Evolutionary conservation across 805 yeast genomes (phyloP), one percentile per base, ranked within the genome.

Genomic region (Cyberlindnera mississippiensis): DNA sequence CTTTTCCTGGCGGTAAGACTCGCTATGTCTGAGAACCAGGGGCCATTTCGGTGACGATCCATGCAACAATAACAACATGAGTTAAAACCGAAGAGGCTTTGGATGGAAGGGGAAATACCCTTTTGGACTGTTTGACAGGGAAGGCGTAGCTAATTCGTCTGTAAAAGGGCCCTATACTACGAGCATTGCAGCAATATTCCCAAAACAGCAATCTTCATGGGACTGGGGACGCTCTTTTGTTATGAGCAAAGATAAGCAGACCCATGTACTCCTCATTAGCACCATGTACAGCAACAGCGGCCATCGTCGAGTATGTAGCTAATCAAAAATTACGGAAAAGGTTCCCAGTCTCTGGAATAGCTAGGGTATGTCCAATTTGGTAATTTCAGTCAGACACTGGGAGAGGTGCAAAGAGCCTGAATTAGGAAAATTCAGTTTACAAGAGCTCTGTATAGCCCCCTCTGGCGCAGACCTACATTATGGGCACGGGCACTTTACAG

Each of bases 251-350:
- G 7, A 74, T 57, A 6, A 83, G 26, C 59, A 78, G 56, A 1
- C 80, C 78, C 51, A 74, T 63, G 47, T 81, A n/a, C n/a, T n/a
- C 76, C 61, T 85, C 93, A 55, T 80, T 82, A 24, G 82, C 80
- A 33, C 83, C 76, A 44, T 95, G n/a, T n/a, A n/a, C n/a, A n/a
- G n/a, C 95, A 28, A 84, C 82, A 1, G 90, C 86, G 48, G 78
- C 64, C 86, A 85, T 80, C 6, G 86, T 74, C 37, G 85, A 51
- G 58, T 67, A 85, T 6, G 80, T 71, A 27, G 78, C 51, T 76
- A 82, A 72, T 95, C 95, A 86, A 48, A 74, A 75, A n/a, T n/a
- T n/a, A n/a, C n/a, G n/a, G 2, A 85, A 80, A 30, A 85, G 71
- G 60, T 85, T 85, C 0, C 95, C 95, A 8, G 79, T 76, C 24